Evolutionary conservation across 352 stramenopile genomes (phyloP), one percentile per base, ranked within the genome.

Genomic region (Phytophthora europaea): DNA sequence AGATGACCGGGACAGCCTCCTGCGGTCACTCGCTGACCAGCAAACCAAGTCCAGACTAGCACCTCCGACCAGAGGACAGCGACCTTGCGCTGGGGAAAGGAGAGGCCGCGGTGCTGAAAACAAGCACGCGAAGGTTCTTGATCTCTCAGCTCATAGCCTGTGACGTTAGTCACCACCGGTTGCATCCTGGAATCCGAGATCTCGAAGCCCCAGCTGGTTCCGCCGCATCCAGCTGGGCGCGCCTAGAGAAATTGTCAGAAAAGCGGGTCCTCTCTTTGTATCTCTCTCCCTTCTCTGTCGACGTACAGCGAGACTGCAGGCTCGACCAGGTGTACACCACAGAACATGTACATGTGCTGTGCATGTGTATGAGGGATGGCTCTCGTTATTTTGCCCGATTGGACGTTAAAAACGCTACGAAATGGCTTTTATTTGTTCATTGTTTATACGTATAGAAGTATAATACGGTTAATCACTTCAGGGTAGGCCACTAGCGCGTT

Each of bases 61-160:
- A 45, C 47, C 36, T 58, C 36, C 48, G 65, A 73, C 38, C 65
- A 73, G 58, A 63, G 66, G 38, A 6, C 38, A 45, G 38, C 38
- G 38, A 45, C 38, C 16, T 45, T n/a, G 54, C 12, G 20, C 31
- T 15, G 45, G 40, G 28, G 20, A 45, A 26, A 45, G 33, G 45
- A 52, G 45, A 20, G 45, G 45, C 45, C 20, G 18, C 20, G 45
- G 45, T 9, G 45, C 45, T 20, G 6, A 20, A 12, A 52, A 52
- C 45, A 26, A 52, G 45, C 45, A 52, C 18, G 16, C 45, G 45
- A 26, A 52, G 16, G 15, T 52, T 26, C 45, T 52, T 52, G 45
- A 52, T 52, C 45, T 10, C n/a, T 52, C 16, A 31, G 45, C 45
- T 20, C 45, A 20, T 52, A 52, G 45, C 45, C 10, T n/a, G 45